Base-by-base conservation (phyloP, 176 grass and related monocot genomes). In the Chrysopogon serrulatus region DNA sequence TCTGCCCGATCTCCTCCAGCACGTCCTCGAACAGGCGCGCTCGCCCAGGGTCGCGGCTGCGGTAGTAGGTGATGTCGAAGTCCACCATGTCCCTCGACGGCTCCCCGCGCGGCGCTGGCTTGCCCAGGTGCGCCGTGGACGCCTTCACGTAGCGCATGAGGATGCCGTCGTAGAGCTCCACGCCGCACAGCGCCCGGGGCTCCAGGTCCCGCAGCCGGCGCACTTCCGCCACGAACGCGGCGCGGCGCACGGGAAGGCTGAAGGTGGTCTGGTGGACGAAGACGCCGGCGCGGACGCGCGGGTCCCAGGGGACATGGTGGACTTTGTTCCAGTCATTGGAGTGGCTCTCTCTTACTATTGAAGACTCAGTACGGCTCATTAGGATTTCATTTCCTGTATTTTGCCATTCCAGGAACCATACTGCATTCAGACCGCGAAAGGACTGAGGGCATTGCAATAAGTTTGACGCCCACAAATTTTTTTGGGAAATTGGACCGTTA, bases 1-100 rank as follows among this genome's bases (percentile, higher is more conserved):
- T 95, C 82, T 95, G 93, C 87, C 92, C 93, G 62, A 95, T 81
- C 90, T 95, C 90, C 68, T 95, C 93, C 2, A 92, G n/a, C n/a
- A 88, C 79, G 77, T 95, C 93, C 74, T 88, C 85, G 64, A 86
- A 68, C 8, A 92, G 83, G 54, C 93, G 72, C 24, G 90, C 63
- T 27, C 51, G 18, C 32, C 7, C 41, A 0, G 90, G 65, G 47
- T 92, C 83, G 5, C 72, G 85, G 79, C 88, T 90, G 4, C 94
- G 84, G 80, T 93, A 96, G 79, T 96, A 96, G 18, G 90, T 96
- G 44, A 96, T 77, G 86, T 93, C 94, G 49, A 96, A 91, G 67
- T 96, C 94, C 68, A 96, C 18, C 76, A 86, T 82, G 80, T 96
- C 90, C 18, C 12, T 35, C n/a, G n/a, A n/a, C 6, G 54, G 23